phyloP scores from a whole-genome alignment of 2,329 filamentous ascomycete genomes.

The Ophiostoma australiae region DNA sequence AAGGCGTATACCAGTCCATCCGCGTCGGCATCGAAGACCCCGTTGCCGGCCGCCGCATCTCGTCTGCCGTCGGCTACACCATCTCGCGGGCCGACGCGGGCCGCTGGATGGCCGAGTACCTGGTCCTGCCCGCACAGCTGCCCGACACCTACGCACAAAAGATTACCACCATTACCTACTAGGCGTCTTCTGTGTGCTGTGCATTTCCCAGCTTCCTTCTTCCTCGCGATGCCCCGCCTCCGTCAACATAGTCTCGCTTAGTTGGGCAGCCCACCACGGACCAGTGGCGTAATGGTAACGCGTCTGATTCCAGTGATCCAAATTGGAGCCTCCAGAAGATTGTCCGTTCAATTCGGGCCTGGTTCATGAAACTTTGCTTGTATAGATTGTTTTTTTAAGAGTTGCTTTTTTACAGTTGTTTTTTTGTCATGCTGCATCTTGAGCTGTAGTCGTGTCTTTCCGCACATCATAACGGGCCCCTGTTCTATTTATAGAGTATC shows the following conservation, averaged over 20 bases:
- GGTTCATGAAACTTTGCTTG: slow-evolving; percentile 15
- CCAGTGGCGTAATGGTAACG: slow-evolving; percentile 26
- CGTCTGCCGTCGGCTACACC: slow-evolving; percentile 39
- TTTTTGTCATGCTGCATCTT: background rate
- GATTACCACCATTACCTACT: background rate
- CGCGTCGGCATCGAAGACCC: slow-evolving; percentile 34
- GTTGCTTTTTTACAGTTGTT: background rate
- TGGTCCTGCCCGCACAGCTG: background rate
- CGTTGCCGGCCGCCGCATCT: slow-evolving; percentile 31
- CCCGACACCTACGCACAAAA: background rate
- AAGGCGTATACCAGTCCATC: slow-evolving; percentile 12
- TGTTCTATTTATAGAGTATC: too few relatives aligned
- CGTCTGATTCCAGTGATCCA: slow-evolving; percentile 23
- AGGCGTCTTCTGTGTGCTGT: background rate
- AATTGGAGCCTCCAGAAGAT: slow-evolving; percentile 24
- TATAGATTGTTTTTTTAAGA: background rate
- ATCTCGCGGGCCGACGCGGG: slow-evolving; percentile 42
- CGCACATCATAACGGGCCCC: too few relatives aligned
- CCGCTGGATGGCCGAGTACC: slow-evolving; percentile 36
- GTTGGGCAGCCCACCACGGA: background rate
- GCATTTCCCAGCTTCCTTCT: slow-evolving; percentile 21
- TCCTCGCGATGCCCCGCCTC: background rate
- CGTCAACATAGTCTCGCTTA: background rate
- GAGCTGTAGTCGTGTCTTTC: too few relatives aligned
- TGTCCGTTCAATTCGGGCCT: slow-evolving; percentile 25